Evolutionary conservation across 257 asterid species (phyloP).

Genomic region (Leptodermis oblonga): DNA sequence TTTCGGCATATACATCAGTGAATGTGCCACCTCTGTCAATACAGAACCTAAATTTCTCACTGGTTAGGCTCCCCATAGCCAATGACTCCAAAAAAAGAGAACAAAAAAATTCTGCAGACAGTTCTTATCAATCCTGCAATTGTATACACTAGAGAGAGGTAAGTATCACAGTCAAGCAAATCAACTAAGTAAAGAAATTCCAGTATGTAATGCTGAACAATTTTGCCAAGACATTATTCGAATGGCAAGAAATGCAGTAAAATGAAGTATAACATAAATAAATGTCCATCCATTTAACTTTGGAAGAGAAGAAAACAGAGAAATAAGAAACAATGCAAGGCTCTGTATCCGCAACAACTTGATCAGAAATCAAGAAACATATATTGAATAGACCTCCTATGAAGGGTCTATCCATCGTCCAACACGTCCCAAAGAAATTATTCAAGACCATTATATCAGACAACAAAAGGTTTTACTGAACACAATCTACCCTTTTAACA

Average conservation of each 20-base stretch:
- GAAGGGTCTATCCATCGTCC: not conserved
- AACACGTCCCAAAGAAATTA: not conserved
- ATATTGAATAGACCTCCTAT: not conserved
- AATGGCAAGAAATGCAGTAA: not conserved
- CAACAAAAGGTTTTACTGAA: not conserved
- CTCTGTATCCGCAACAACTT: not conserved
- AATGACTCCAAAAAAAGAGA: not conserved
- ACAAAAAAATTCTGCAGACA: not conserved
- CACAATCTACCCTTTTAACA: not conserved
- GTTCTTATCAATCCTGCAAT: not conserved
- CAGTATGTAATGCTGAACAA: not conserved
- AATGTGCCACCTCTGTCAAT: constrained; percentile 98
- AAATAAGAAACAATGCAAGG: not conserved
- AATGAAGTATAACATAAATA: not conserved
- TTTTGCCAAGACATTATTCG: not conserved
- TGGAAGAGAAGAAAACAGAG: not conserved
- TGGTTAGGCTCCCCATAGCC: constrained; percentile 56
- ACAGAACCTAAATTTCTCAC: constrained; percentile 73
- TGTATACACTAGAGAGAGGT: not conserved
- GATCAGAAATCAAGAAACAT: too few species aligned
- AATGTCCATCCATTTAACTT: not conserved
- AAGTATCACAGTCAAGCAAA: not conserved
- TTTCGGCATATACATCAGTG: constrained; percentile 93
- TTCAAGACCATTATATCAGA: not conserved
- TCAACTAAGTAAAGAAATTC: not conserved